These are phyloP conservation scores for Fusarium continuum DNA, from an alignment of 2,329 filamentous ascomycete species.

Conservation along the genomic window DNA sequence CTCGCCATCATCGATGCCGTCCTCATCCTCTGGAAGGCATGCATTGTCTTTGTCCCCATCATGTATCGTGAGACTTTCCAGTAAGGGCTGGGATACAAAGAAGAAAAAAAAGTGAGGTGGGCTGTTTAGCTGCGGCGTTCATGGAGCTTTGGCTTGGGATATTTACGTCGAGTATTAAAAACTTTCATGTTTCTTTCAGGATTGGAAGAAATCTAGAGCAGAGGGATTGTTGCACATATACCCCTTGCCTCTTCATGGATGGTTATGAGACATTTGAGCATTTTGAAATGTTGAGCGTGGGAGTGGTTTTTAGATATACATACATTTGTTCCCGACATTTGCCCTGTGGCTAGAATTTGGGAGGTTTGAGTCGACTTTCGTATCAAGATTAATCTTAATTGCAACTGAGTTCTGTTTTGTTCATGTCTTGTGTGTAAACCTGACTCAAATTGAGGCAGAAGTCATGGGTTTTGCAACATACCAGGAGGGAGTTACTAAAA, in stretches of 20 bases:
- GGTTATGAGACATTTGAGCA: slow-evolving; percentile 38
- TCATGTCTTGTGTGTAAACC: not conserved
- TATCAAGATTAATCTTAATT: slow-evolving; percentile 40
- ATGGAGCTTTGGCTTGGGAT: slow-evolving; percentile 31
- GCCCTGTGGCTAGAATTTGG: not conserved
- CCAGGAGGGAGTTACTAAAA: no score
- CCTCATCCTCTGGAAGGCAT: slow-evolving; percentile 81
- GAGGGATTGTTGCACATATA: slow-evolving; percentile 5
- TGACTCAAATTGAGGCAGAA: not conserved
- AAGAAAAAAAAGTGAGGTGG: not conserved
- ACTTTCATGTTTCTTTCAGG: slow-evolving; percentile 1
- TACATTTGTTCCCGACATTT: not conserved
- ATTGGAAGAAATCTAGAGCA: not conserved
- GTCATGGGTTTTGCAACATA: not conserved
- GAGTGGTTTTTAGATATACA: slow-evolving; percentile 24
- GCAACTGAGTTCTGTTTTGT: slow-evolving; percentile 2
- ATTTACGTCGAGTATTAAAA: slow-evolving; percentile 21
- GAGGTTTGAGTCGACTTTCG: slow-evolving; percentile 5
- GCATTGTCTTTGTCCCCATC: slow-evolving; percentile 83
- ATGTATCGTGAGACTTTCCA: slow-evolving; percentile 71
- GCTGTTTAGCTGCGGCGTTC: slow-evolving; percentile 36
- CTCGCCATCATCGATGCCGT: slow-evolving; percentile 71
- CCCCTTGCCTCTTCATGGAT: slow-evolving; percentile 5
- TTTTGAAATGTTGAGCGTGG: slow-evolving; percentile 28
- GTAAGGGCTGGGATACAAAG: slow-evolving; percentile 4